A percentile compares a stretch with the other conserved stretches of the same genome.
Evolutionary conservation across 2,329 filamentous ascomycete genomes (phyloP).

Genomic region (Mariannaea elegans): DNA sequence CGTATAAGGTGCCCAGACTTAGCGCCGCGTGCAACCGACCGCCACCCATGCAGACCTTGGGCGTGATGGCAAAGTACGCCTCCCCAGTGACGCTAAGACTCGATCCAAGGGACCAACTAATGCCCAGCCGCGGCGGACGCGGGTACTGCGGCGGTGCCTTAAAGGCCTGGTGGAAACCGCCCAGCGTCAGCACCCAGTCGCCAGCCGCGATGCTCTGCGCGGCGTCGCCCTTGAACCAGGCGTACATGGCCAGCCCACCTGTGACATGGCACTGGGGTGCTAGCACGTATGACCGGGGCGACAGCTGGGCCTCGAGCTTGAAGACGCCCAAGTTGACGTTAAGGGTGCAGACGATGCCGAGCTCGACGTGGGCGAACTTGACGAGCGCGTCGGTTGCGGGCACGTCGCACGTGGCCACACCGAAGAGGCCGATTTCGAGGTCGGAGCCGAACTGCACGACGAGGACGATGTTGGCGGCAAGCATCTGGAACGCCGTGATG

Average conservation of each 20-base stretch:
- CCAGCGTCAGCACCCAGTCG: slow-evolving; percentile 55
- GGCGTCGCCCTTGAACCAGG: slow-evolving; percentile 46
- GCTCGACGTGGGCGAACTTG: slow-evolving; percentile 48
- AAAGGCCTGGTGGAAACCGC: slow-evolving; percentile 55
- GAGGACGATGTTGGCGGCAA: slow-evolving; percentile 47
- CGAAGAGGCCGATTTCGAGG: slow-evolving; percentile 48
- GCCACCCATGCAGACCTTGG: slow-evolving; percentile 48
- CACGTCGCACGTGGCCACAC: slow-evolving; percentile 41
- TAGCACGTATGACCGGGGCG: slow-evolving; percentile 52
- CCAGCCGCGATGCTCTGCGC: slow-evolving; percentile 40
- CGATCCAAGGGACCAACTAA: slow-evolving; percentile 36
- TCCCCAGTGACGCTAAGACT: slow-evolving; percentile 43
- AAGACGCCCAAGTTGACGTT: slow-evolving; percentile 48
- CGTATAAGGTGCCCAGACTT: not conserved
- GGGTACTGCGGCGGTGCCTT: slow-evolving; percentile 47
- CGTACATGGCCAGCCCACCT: slow-evolving; percentile 53
- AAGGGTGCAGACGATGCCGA: slow-evolving; percentile 46
- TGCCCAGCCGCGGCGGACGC: slow-evolving; percentile 45
- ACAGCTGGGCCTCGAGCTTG: slow-evolving; percentile 50
- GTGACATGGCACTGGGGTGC: slow-evolving; percentile 50
- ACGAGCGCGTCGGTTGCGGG: slow-evolving; percentile 30
- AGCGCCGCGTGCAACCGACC: slow-evolving; percentile 30
- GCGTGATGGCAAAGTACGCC: slow-evolving; percentile 51
- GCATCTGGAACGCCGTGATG: slow-evolving; percentile 50
- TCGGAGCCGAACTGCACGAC: slow-evolving; percentile 43